These are phyloP conservation scores for Rosa lucieae DNA, from an alignment of 306 rosid species.

Conservation along the genomic window DNA sequence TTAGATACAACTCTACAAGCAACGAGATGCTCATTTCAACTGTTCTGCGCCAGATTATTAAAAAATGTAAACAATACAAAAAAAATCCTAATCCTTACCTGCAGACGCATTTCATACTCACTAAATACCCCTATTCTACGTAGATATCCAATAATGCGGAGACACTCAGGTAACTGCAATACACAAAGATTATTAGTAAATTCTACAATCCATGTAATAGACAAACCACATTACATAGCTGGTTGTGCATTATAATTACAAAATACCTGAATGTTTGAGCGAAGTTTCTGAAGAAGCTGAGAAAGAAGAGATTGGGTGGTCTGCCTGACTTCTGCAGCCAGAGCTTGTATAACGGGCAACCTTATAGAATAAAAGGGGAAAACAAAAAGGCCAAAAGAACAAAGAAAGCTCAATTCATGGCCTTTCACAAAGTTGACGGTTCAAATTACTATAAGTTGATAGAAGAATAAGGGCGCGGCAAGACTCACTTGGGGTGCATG, in stretches of 20 bases:
- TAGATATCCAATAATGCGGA: slow-evolving; percentile 88
- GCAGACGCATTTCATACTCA: slow-evolving; percentile 95
- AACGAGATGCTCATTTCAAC: slow-evolving; percentile 6
- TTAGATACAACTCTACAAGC: slow-evolving; percentile 21
- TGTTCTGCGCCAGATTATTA: neutral
- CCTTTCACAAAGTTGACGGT: slow-evolving; percentile 18
- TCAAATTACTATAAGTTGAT: neutral
- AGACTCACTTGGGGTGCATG: slow-evolving; percentile 90
- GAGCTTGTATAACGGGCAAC: slow-evolving; percentile 78
- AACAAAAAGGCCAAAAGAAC: slow-evolving; percentile 2
- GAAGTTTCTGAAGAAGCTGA: slow-evolving; percentile 97
- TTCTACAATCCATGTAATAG: neutral
- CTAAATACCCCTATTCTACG: slow-evolving; percentile 93
- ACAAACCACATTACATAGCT: slow-evolving; percentile 21
- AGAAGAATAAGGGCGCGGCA: slow-evolving; percentile 12
- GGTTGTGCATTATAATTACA: slow-evolving; percentile 15
- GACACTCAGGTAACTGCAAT: slow-evolving; percentile 89
- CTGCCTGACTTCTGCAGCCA: slow-evolving; percentile 86
- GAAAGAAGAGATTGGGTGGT: slow-evolving; percentile 94
- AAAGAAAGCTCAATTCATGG: slow-evolving; percentile 12
- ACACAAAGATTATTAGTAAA: slow-evolving; percentile 21
- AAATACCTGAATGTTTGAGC: slow-evolving; percentile 92
- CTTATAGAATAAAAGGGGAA: slow-evolving; percentile 31
- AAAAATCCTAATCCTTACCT: slow-evolving; percentile 41
- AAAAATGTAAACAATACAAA: neutral